Evolutionary conservation across 2,329 filamentous ascomycete species (phyloP), one percentile per base, ranked within the genome.

Genomic region (Scedosporium apiospermum): DNA sequence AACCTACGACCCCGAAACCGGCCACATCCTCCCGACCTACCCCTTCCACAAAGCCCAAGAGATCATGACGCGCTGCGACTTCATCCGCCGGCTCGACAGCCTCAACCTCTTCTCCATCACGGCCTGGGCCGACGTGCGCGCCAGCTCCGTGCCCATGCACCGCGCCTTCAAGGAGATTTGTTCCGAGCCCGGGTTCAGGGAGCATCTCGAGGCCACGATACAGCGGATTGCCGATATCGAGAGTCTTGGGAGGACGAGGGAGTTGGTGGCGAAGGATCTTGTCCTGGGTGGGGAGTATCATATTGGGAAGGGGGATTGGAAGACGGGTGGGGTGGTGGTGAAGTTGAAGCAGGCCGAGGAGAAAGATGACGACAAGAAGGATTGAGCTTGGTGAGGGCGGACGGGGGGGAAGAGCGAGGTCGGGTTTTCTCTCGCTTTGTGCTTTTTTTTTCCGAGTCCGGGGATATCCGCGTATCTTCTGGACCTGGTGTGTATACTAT

Each of bases 91-190:
- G 64, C 93, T 98, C 71, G 95, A 99, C 76, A 90, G 95, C 66
- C 84, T 95, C 64, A 98, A 98, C 72, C 85, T 99, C 64, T 97
- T 98, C 76, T 95, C 90, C 65, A 98, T 99, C 69, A 93, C 96
- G 64, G 91, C 88, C 63, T 82, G 84, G 49, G 91, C 93, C 16
- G 88, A 89, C 72, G 95, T 99, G 6, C 87, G 95, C 57, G 95
- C 95, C 1, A 93, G 96, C 73, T 93, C 88, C 1, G 93, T 99
- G 27, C 95, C 95, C 1, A 99, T 99, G 95, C 91, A 96, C 74
- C 86, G 87, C 58, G 95, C 95, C 0, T 96, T 99, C 75, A 83
- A 86, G 63, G 86, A 93, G 69, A 93, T 99, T 12, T 96, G 92
- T 71, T 73, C 78, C 3, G 76, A 88, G 68, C 82, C 85, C 3